Percentiles rank a stretch among this genome's conserved stretches.
Evolutionary conservation across 495 filamentous ascomycete genomes (phyloP).

Genomic region (Bacidia rubella): DNA sequence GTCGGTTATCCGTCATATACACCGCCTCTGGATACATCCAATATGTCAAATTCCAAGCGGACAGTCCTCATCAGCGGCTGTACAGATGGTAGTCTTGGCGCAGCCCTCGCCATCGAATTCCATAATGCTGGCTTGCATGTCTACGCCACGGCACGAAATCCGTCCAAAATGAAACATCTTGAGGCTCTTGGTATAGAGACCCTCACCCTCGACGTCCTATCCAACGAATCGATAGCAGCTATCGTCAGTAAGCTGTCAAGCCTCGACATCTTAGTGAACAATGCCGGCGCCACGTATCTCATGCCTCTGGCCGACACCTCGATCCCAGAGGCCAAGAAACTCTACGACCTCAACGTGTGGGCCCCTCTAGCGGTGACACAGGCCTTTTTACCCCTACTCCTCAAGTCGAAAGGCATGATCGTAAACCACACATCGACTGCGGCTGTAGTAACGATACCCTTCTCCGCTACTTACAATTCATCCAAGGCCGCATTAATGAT

Average conservation of each 20-base stretch:
- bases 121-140: constrained; percentile 23
- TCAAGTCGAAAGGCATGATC: constrained; percentile 20
- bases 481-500: constrained; percentile 23
- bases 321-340: constrained; percentile 22
- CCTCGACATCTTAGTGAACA: constrained; percentile 26
- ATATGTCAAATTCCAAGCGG: not conserved
- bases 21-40: no score
- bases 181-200: not conserved
- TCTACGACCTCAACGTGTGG: constrained; percentile 35
- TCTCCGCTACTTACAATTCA: constrained; percentile 17
- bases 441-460: not conserved
- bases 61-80: constrained; percentile 37
- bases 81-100: constrained; percentile 28
- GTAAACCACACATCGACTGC: constrained; percentile 12
- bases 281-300: constrained; percentile 23
- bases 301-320: constrained; percentile 26
- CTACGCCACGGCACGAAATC: constrained; percentile 27
- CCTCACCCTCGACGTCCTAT: not conserved
- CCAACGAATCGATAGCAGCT: not conserved
- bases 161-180: constrained; percentile 13
- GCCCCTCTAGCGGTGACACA: constrained; percentile 24
- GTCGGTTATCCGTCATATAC: no score
- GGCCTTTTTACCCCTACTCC: constrained; percentile 30
- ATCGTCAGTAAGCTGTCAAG: not conserved
- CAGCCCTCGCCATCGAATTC: constrained; percentile 28